Conservation (phyloP, 306 rosid genomes). For the Pueraria montana region DNA sequence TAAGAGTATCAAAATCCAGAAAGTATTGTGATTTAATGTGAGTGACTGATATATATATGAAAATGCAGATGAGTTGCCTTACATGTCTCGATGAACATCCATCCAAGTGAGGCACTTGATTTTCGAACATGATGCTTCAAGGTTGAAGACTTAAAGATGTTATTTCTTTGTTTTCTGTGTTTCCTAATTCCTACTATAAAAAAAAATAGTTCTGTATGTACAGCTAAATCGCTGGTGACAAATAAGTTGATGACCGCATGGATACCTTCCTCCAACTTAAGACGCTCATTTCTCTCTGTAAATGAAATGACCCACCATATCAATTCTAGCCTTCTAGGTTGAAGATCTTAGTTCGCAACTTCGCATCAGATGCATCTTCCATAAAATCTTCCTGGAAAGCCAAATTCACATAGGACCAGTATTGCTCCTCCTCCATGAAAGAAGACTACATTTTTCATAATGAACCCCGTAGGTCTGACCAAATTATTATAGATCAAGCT, state of each 20-base stretch:
- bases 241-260: slow-evolving; percentile 9
- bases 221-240: slow-evolving; percentile 20
- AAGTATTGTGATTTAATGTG: neutral
- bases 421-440: slow-evolving; percentile 12
- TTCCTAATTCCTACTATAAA: slow-evolving; percentile 12
- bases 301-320: neutral
- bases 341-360: slow-evolving; percentile 2
- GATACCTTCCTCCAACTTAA: slow-evolving; percentile 39
- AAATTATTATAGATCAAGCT: neutral
- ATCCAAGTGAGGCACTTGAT: slow-evolving; percentile 23
- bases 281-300: neutral
- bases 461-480: neutral
- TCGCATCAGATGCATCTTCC: slow-evolving; percentile 4
- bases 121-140: slow-evolving; percentile 29
- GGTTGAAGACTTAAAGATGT: neutral
- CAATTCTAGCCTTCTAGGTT: neutral
- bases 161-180: slow-evolving; percentile 12
- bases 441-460: slow-evolving; percentile 24
- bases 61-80: slow-evolving; percentile 33
- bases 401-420: neutral
- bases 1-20: neutral
- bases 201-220: slow-evolving; percentile 30
- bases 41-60: neutral
- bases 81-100: slow-evolving; percentile 22
- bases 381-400: neutral